A percentile compares a stretch with the other conserved stretches of the same genome.
Conservation (phyloP, 2,329 filamentous ascomycete species). For the Hypoxylon rubiginosum region DNA sequence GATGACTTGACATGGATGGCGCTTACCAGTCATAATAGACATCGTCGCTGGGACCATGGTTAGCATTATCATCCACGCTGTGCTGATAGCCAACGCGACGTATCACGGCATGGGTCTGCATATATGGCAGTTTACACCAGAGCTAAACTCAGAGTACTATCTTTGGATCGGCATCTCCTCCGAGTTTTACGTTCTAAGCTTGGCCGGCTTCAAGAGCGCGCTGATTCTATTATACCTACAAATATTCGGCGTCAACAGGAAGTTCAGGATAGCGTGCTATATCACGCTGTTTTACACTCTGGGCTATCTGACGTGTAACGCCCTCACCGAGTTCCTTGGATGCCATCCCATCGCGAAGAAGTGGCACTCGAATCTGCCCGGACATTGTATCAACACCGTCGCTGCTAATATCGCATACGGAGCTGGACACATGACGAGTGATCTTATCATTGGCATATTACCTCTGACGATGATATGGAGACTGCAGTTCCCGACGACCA, state of each 20-base stretch:
- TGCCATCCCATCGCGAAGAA: conserved; percentile 49
- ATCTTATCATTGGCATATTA: conserved; percentile 50
- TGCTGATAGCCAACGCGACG: conserved; percentile 49
- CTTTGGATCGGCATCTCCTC: conserved; percentile 51
- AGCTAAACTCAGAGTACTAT: conserved; percentile 50
- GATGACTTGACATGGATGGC: background rate
- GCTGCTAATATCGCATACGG: conserved; percentile 50
- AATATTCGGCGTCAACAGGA: conserved; percentile 48
- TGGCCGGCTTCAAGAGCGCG: conserved; percentile 51
- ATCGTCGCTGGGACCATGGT: conserved; percentile 49
- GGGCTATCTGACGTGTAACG: conserved; percentile 72
- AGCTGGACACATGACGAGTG: conserved; percentile 50
- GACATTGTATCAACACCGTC: conserved; percentile 47
- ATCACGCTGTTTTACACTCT: conserved; percentile 57
- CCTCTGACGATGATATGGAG: conserved; percentile 49
- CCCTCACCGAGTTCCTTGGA: conserved; percentile 55
- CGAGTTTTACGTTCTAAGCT: conserved; percentile 48
- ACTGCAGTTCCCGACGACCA: conserved; percentile 45
- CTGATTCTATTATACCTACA: conserved; percentile 49
- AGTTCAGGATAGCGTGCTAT: conserved; percentile 49
- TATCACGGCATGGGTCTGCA: conserved; percentile 51
- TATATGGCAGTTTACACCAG: conserved; percentile 50
- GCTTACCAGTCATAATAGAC: conserved; percentile 41
- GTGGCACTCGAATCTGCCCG: conserved; percentile 44
- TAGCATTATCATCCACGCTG: conserved; percentile 44